These are phyloP conservation scores for Diplodia sapinea DNA, from an alignment of 2,329 filamentous ascomycete species.

Conservation along the genomic window DNA sequence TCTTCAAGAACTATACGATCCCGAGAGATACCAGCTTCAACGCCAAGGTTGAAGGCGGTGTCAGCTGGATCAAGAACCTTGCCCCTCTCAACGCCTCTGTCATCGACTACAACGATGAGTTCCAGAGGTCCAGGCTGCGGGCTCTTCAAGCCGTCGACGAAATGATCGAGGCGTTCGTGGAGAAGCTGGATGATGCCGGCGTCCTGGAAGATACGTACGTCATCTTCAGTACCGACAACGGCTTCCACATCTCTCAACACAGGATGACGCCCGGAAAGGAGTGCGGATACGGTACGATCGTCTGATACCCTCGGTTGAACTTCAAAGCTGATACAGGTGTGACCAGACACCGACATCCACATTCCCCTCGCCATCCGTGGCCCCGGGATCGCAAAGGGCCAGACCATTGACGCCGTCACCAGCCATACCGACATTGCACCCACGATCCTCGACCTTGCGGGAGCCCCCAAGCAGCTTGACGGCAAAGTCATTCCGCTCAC, in stretches of 20 bases:
- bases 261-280: constrained; percentile 49
- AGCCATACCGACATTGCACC: constrained; percentile 51
- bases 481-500: constrained; percentile 45
- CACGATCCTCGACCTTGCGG: constrained; percentile 45
- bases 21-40: constrained; percentile 72
- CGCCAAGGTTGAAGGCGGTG: constrained; percentile 59
- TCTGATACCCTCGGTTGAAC: neutral
- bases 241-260: constrained; percentile 50
- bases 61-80: constrained; percentile 54
- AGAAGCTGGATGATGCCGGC: constrained; percentile 49
- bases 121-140: constrained; percentile 57
- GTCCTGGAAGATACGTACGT: constrained; percentile 57
- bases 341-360: constrained; percentile 42
- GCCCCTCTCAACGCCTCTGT: constrained; percentile 54
- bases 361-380: constrained; percentile 49
- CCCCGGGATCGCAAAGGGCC: constrained; percentile 42
- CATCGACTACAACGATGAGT: constrained; percentile 60
- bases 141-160: constrained; percentile 62
- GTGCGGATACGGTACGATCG: constrained; percentile 44
- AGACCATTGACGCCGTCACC: constrained; percentile 44
- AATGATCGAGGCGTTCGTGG: constrained; percentile 55
- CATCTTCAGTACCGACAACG: constrained; percentile 50
- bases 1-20: constrained; percentile 65
- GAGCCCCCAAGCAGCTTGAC: constrained; percentile 42
- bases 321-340: neutral